Percentiles rank a stretch among this genome's conserved stretches.
Evolutionary conservation across 768 basidiomycete species (phyloP).

Genomic region (Macrolepiota dolichaula): DNA sequence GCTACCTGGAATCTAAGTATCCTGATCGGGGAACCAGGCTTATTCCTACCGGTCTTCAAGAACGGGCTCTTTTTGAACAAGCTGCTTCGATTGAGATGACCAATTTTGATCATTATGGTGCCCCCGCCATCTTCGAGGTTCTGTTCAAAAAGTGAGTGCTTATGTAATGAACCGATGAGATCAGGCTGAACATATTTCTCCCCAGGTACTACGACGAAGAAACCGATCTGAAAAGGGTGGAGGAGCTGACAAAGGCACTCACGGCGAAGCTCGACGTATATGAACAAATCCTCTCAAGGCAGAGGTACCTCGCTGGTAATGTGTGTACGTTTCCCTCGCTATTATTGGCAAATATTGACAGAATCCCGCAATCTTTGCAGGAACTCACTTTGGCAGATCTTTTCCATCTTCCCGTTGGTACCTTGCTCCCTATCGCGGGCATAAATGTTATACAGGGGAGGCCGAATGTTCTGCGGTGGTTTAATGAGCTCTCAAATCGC

Average conservation of each 20-base stretch:
- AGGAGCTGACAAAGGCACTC: conserved; percentile 24
- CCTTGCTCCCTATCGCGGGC: background rate
- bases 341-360: background rate
- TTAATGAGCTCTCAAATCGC: background rate
- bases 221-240: conserved; percentile 21
- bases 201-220: background rate
- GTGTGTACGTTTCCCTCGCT: conserved; percentile 20
- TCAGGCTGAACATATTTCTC: background rate
- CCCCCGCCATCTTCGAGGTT: conserved; percentile 40
- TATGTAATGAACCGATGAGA: background rate
- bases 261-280: conserved; percentile 47
- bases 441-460: background rate
- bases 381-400: conserved; percentile 11
- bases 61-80: conserved; percentile 47
- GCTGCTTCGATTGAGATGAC: conserved; percentile 47
- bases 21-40: conserved; percentile 45
- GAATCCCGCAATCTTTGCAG: background rate
- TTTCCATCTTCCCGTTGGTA: conserved; percentile 1
- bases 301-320: conserved; percentile 54
- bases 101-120: conserved; percentile 51
- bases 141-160: conserved; percentile 44
- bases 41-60: conserved; percentile 40
- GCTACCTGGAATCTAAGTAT: conserved; percentile 59
- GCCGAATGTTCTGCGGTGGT: conserved; percentile 1
- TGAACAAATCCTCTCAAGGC: conserved; percentile 52